Percentiles rank a stretch among this genome's conserved stretches.
Evolutionary conservation across 1,139 yeast genomes (phyloP).

Genomic region (Candida glucosophila): DNA sequence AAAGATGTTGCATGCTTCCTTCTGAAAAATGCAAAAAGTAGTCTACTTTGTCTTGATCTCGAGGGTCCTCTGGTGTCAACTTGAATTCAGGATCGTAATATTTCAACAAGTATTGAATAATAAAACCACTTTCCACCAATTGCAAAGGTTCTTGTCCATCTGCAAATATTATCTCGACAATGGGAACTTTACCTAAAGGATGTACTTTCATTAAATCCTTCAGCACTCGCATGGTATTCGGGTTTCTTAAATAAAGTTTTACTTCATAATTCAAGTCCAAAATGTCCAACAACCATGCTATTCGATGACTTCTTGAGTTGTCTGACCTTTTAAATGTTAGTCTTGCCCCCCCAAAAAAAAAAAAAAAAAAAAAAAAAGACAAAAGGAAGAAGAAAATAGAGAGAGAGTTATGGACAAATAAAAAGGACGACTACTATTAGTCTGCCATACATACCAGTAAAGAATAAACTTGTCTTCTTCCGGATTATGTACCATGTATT

Average conservation of each 20-base stretch:
- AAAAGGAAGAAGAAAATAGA: no score
- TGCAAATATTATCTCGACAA: constrained; percentile 23
- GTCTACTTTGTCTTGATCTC: constrained; percentile 19
- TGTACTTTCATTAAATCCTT: constrained; percentile 24
- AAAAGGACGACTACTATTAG: no score
- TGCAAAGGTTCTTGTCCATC: constrained; percentile 12
- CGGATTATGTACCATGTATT: no score
- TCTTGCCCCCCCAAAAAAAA: no score
- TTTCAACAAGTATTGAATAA: constrained; percentile 21
- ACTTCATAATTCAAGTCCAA: constrained; percentile 25
- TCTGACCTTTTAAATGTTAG: no score
- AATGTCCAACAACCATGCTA: constrained; percentile 31
- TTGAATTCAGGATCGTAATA: constrained; percentile 20
- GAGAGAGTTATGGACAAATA: no score
- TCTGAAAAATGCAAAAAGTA: constrained; percentile 34
- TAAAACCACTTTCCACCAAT: constrained; percentile 33
- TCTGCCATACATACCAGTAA: no score
- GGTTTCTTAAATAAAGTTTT: constrained; percentile 21
- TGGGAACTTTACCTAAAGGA: constrained; percentile 35
- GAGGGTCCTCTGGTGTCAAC: constrained; percentile 16
- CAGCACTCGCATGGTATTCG: constrained; percentile 26
- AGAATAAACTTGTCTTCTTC: no score
- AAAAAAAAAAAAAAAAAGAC: no score
- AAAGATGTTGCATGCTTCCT: constrained; percentile 26
- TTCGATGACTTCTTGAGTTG: constrained; percentile 31